Evolutionary conservation across 2,329 filamentous ascomycete species (phyloP).

Genomic region (Aspergillus ruber): DNA sequence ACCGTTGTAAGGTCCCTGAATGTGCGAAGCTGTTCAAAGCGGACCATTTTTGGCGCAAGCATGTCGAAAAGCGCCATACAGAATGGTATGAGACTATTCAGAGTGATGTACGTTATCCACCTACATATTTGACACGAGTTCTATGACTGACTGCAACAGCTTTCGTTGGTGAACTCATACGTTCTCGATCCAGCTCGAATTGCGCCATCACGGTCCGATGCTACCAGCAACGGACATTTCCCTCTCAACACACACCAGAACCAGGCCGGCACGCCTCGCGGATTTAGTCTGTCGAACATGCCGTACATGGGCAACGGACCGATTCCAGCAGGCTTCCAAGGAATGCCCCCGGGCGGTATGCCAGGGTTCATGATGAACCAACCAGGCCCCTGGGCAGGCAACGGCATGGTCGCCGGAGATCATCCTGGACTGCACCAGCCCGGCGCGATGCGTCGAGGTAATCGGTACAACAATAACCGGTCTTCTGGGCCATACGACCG

Average conservation of each 20-base stretch:
- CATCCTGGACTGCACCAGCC: constrained; percentile 43
- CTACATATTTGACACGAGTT: not conserved
- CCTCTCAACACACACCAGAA: constrained; percentile 70
- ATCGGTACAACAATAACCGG: constrained; percentile 56
- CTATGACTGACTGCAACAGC: constrained; percentile 48
- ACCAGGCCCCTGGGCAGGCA: constrained; percentile 22
- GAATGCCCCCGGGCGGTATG: constrained; percentile 24
- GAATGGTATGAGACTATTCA: constrained; percentile 79
- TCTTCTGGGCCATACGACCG: constrained; percentile 66
- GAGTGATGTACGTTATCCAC: constrained; percentile 62
- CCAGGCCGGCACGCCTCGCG: constrained; percentile 76
- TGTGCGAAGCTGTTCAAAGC: constrained; percentile 97
- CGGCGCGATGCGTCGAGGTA: constrained; percentile 64
- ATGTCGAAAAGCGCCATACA: constrained; percentile 88
- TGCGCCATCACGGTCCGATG: constrained; percentile 84
- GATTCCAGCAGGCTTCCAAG: constrained; percentile 32
- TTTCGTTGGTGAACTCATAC: constrained; percentile 87
- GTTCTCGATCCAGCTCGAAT: constrained; percentile 93
- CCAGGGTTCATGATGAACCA: constrained; percentile 27
- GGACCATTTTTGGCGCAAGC: constrained; percentile 94
- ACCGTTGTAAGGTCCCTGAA: constrained; percentile 90
- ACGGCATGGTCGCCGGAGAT: constrained; percentile 35
- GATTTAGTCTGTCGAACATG: constrained; percentile 75
- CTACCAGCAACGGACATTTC: constrained; percentile 94
- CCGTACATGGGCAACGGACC: constrained; percentile 48